Percentiles rank a stretch among this genome's conserved stretches.
Evolutionary conservation across 78 protist genomes (phyloP).

Genomic region (Cavenderia fasciculata): DNA sequence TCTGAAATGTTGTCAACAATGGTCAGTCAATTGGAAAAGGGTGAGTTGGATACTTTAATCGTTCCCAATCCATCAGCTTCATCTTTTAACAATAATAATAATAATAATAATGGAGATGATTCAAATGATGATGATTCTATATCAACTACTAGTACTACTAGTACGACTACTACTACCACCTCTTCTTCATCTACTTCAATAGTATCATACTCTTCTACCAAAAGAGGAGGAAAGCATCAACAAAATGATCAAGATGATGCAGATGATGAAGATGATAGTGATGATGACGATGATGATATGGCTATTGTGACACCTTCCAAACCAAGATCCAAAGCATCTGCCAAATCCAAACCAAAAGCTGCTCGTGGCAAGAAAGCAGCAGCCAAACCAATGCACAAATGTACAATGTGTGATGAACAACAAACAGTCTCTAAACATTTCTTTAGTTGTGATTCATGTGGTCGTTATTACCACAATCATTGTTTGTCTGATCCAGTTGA

Average conservation of each 20-base stretch:
- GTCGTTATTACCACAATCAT: constrained; percentile 20
- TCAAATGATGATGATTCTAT: too few species aligned
- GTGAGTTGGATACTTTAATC: constrained; percentile 18
- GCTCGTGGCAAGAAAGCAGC: neutral
- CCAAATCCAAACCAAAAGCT: too few species aligned
- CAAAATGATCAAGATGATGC: too few species aligned
- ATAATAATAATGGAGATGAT: neutral
- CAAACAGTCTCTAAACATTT: neutral
- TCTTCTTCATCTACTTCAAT: constrained; percentile 15
- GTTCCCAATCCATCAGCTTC: neutral
- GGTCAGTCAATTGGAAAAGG: neutral
- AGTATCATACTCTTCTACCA: neutral
- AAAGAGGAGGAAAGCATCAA: neutral
- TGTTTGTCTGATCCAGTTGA: constrained; percentile 44
- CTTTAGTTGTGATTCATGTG: constrained; percentile 52
- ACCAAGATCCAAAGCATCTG: too few species aligned
- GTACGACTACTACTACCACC: constrained; percentile 14
- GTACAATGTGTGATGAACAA: constrained; percentile 17
- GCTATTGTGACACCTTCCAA: too few species aligned
- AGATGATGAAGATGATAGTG: too few species aligned
- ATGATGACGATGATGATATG: neutral
- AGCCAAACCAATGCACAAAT: neutral
- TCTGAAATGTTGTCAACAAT: neutral
- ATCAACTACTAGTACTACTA: too few species aligned
- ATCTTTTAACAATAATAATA: neutral